Base-by-base conservation (phyloP, 306 rosid genomes). In the Acacia confusa region DNA sequence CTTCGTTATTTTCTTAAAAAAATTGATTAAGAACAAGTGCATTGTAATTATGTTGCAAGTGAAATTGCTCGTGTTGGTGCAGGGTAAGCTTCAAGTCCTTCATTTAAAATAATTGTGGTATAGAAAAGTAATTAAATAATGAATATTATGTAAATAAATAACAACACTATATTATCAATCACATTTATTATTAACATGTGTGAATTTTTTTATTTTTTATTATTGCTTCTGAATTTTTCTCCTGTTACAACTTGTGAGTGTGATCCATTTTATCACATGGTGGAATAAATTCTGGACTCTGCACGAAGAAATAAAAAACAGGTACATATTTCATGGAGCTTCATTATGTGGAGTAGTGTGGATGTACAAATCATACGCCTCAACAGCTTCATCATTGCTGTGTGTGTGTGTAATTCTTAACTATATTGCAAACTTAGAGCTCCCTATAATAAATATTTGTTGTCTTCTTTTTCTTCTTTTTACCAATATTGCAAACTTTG, bases 211-310 rank as follows among this genome's bases (percentile, higher is more conserved):
- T 77, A 16, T 47, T 85, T 60, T n/a, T n/a, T n/a, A 27, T 79
- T 20, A 4, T 50, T 58, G 24, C 6, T 20, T 45, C 78, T 83
- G 80, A 45, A 68, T 86, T 60, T 86, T 86, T 86, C 89, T 86
- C 61, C 82, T 86, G 44, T 63, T 86, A 78, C 96, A 92, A 84
- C 92, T 92, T 60, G 81, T 91, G 77, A 94, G 98, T 82, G 89
- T 94, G 25, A 85, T 91, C 67, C 98, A 92, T 82, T 92, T 92
- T 55, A 94, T 94, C 81, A 84, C 77, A 58, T 94, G 94, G 97
- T 92, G 97, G 98, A 94, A 90, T 70, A 90, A 94, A 63, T 92
- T 85, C 79, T 92, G 98, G 97, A 91, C 85, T 88, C 91, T 94
- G 13, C 92, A 88, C 7, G 88, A 88, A 71, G 86, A 85, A 80